A percentile compares a stretch with the other conserved stretches of the same genome.
Conservation (phyloP, 371 early-diverging fungal genomes). For the Funneliformis caledonium region DNA sequence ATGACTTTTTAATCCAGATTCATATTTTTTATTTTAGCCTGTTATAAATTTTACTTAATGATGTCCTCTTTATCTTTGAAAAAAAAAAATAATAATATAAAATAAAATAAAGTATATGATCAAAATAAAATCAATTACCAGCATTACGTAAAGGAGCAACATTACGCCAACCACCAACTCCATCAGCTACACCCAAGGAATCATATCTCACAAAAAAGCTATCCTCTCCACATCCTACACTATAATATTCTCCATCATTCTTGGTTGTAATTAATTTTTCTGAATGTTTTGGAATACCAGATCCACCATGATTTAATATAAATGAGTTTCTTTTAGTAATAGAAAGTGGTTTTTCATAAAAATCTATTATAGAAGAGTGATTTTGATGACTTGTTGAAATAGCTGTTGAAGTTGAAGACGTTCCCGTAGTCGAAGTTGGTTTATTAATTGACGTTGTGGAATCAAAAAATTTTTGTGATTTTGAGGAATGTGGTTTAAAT, state of each 20-base stretch:
- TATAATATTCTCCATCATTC: constrained; percentile 76
- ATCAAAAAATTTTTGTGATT: constrained; percentile 27
- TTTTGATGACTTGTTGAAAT: not conserved
- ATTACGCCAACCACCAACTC: constrained; percentile 80
- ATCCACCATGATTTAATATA: constrained; percentile 71
- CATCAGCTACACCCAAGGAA: constrained; percentile 84
- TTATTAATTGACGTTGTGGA: not conserved
- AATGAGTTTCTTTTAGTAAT: constrained; percentile 58
- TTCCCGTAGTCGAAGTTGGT: not conserved
- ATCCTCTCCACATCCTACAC: constrained; percentile 82
- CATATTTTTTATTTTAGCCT: too few species aligned
- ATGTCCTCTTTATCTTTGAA: not conserved
- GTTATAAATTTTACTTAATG: too few species aligned
- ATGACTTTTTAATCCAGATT: not conserved
- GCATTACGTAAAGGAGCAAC: constrained; percentile 42
- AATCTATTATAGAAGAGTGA: constrained; percentile 37
- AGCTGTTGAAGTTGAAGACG: not conserved
- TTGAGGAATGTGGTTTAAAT: not conserved
- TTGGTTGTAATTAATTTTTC: constrained; percentile 49
- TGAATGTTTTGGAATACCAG: constrained; percentile 77
- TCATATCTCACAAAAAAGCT: constrained; percentile 77
- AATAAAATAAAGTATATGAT: not conserved
- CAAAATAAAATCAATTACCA: not conserved
- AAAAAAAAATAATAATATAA: not conserved
- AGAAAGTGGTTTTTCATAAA: constrained; percentile 50